phyloP scores from a whole-genome alignment of 768 basidiomycete genomes.

The Lactarius sp. region DNA sequence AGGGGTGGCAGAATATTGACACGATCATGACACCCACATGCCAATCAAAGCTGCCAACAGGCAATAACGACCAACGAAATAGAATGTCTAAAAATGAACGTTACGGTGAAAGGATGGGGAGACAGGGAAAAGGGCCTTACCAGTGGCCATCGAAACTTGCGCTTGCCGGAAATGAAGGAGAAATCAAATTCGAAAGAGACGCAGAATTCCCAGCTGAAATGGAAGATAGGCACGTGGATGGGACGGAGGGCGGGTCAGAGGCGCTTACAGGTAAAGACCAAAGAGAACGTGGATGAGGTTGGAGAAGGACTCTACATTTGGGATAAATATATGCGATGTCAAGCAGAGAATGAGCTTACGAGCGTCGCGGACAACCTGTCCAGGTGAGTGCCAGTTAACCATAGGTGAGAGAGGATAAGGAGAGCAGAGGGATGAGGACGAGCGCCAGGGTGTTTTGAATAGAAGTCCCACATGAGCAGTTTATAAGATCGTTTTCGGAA shows the following conservation, averaged over 20 bases:
- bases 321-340: neutral
- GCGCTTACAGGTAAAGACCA: slow-evolving; percentile 42
- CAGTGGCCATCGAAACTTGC: slow-evolving; percentile 45
- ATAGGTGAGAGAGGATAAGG: slow-evolving; percentile 28
- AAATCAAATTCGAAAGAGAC: slow-evolving; percentile 42
- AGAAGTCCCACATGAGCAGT: neutral
- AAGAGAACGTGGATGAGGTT: slow-evolving; percentile 42
- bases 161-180: slow-evolving; percentile 38
- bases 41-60: slow-evolving; percentile 44
- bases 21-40: slow-evolving; percentile 35
- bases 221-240: neutral
- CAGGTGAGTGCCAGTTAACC: slow-evolving; percentile 40
- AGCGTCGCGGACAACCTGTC: slow-evolving; percentile 36
- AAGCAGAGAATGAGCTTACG: slow-evolving; percentile 29
- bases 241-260: neutral
- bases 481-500: slow-evolving; percentile 6
- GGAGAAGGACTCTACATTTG: slow-evolving; percentile 35
- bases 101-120: neutral
- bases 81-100: slow-evolving; percentile 36
- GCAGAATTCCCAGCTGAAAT: slow-evolving; percentile 40
- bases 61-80: slow-evolving; percentile 43
- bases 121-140: slow-evolving; percentile 23
- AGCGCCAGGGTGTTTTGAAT: slow-evolving; percentile 9
- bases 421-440: neutral
- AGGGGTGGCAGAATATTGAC: neutral